Evolutionary conservation across 345 rosid genomes (phyloP).

Genomic region (Murraya koenigii): DNA sequence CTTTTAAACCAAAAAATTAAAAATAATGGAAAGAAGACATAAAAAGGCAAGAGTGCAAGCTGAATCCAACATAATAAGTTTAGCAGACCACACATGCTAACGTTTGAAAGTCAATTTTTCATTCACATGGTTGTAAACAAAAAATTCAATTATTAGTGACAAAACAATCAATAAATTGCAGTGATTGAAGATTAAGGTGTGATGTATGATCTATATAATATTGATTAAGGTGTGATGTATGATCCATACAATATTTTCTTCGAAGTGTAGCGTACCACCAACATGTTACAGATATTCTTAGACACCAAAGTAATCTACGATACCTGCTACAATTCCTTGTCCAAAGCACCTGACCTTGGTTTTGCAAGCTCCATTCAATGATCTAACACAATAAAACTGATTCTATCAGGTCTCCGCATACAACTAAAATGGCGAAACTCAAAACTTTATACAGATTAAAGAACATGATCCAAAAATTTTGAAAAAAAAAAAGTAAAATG

Average conservation of each 20-base stretch:
- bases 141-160: not conserved
- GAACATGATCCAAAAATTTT: not conserved
- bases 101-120: not conserved
- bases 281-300: not conserved
- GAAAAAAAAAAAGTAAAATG: not conserved
- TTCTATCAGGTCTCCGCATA: slow-evolving; percentile 16
- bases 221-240: not conserved
- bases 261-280: not conserved
- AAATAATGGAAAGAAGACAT: not conserved
- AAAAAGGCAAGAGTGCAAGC: not conserved
- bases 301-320: not conserved
- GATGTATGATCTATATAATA: not conserved
- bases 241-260: not conserved
- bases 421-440: not conserved
- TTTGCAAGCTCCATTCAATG: slow-evolving; percentile 80
- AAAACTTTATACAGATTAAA: not conserved
- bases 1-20: not conserved
- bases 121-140: not conserved
- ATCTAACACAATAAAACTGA: slow-evolving; percentile 35
- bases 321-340: slow-evolving; percentile 63
- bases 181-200: not conserved
- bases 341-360: slow-evolving; percentile 72
- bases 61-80: not conserved
- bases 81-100: not conserved
- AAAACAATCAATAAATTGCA: not conserved